Evolutionary conservation across 805 yeast species (phyloP), one percentile per base, ranked within the genome.

Genomic region (Lipomyces orientalis): DNA sequence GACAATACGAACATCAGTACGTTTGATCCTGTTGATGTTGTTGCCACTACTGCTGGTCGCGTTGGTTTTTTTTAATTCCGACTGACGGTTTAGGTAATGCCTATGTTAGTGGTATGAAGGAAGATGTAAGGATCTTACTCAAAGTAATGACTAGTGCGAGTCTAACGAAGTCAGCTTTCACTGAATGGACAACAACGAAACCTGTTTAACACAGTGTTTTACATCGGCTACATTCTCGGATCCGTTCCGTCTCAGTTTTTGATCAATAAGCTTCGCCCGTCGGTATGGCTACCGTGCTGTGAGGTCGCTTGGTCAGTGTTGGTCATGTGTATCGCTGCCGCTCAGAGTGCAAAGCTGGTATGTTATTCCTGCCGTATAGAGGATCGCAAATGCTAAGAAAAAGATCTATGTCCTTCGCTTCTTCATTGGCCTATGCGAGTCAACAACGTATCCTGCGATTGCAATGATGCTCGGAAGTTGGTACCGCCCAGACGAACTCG

Each of bases 261-360:
- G 51, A 68, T 74, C 22, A 60, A 62, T 75, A 19, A 67, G 66
- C 54, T 62, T 74, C 33, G 72, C 73, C 46, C 64, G 69, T 57
- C 69, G 72, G 39, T 80, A 81, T 77, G 79, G 82, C n/a, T 75
- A 85, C 58, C 88, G 88, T 0, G 63, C 79, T 4, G 81, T 84
- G 78, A 93, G 89, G 70, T 89, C 46, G 81, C 85, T 46, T 90
- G 92, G 93, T 84, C 90, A 0, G 78, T 88, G 64, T 82, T 88
- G 64, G 88, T 92, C 1, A 80, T 88, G 60, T 82, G 83, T 16
- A 79, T 85, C 54, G 87, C 82, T 72, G 81, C 81, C 71, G 86
- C 82, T 58, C 80, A 82, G 33, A 81, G 80, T 14, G 73, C 75
- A 14, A 68, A 73, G 19, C 46, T 57, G 14, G 59, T 56, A 81